phyloP scores from a whole-genome alignment of 1,284 basidiomycete genomes.

The Puccinia coronata region DNA sequence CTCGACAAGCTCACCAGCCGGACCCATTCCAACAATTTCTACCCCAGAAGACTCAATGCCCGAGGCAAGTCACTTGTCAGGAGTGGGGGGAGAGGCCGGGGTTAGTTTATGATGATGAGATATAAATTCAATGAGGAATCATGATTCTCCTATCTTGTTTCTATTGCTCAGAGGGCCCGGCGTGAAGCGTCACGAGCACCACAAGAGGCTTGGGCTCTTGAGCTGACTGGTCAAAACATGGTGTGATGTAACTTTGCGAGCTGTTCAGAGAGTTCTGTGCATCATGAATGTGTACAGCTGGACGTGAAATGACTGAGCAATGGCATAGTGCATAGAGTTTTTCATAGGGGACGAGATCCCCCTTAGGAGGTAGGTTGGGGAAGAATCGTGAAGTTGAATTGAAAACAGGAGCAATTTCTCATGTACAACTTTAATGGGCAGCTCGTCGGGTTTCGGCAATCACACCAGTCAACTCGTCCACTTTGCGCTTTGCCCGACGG shows the following conservation, averaged over 20 bases:
- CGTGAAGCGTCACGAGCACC: too few relatives aligned
- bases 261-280: not conserved
- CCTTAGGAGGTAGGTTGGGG: not conserved
- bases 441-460: slow-evolving; percentile 84
- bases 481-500: slow-evolving; percentile 93
- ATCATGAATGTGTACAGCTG: not conserved
- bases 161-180: too few relatives aligned
- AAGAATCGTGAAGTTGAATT: not conserved
- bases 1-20: not conserved
- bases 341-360: not conserved
- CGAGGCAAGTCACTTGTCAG: not conserved
- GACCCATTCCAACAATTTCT: not conserved
- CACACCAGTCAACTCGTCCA: slow-evolving; percentile 85
- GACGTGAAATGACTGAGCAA: not conserved
- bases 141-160: too few relatives aligned
- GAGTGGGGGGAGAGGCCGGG: not conserved
- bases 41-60: not conserved
- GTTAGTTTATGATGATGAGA: not conserved
- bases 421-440: slow-evolving; percentile 37
- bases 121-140: not conserved
- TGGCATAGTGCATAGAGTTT: not conserved
- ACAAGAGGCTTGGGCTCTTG: not conserved
- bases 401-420: not conserved
- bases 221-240: not conserved
- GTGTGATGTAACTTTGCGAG: not conserved